Evolutionary conservation across 2,329 filamentous ascomycete species (phyloP), one percentile per base, ranked within the genome.

Genomic region (Colletotrichum lupini): DNA sequence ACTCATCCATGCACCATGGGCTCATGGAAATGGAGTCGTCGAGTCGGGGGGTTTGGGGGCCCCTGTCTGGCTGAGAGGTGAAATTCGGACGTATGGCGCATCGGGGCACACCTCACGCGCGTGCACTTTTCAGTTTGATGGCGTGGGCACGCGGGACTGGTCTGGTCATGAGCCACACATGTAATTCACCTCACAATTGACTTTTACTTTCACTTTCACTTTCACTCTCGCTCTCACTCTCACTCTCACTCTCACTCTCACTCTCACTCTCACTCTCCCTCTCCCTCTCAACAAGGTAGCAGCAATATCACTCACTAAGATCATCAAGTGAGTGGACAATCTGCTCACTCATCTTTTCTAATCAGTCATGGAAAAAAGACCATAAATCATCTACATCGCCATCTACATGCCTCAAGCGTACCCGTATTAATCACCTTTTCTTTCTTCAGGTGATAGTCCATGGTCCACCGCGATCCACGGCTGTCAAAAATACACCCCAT

Each of bases 31-130:
- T 35, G 32, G 32, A 35, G 32, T 35, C 32, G 59, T 30, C 58
- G 26, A 28, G 26, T 64, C 52, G 59, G 67, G 24, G 58, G 59
- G 60, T n/a, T 65, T 64, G 52, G 59, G 67, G 42, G 60, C 22
- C 58, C 58, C 60, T 64, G 52, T 65, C 60, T 65, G 53, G 67
- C 67, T 69, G 67, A 65, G 52, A 52, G 42, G 42, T 49, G 42
- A 49, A 49, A 49, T n/a, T 62, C 58, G 49, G 30, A 24, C 24
- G 49, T 22, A 28, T n/a, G 35, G 64, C 64, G 28, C 64, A 59
- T 58, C 53, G 28, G 53, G 53, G 24, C 42, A 53, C 19, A 53
- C 14, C 30, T 55, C 30, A 53, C 49, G 42, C 49, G 42, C 35
- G 26, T n/a, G 12, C 22, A 56, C 55, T 32, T 32, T 42, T 42